Evolutionary conservation across 2,329 filamentous ascomycete genomes (phyloP), one percentile per base, ranked within the genome.

Genomic region (Trichophaea hybrida): DNA sequence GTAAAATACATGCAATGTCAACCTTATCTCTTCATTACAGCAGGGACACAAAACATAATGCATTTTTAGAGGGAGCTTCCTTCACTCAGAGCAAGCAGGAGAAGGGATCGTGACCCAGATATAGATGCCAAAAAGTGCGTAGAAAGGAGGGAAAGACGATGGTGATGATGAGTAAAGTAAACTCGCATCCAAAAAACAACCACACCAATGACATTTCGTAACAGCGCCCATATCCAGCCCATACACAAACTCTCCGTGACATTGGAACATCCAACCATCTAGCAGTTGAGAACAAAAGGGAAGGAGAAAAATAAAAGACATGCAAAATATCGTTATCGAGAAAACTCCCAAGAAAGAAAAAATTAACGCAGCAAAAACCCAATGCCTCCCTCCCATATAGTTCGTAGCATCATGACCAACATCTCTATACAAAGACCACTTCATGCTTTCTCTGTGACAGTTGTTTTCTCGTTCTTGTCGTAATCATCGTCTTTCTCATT

Each of bases 211-310:
- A 43, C 38, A 10, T 43, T 15, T 43, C 38, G 38, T 43, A 15
- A 43, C 10, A 24, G 24, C 24, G 24, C 24, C 24, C 24, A 24
- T 24, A 24, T 24, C 24, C 24, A 24, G 24, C 24, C 24, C 24
- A 24, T 3, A 24, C 24, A 24, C 24, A 24, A 24, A 24, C 24
- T 24, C 24, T 24, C 24, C 24, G 24, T 12, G 40, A 44, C 12
- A 44, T 12, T 44, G 40, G 15, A 12, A 44, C 10, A 50, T 12
- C 17, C 46, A 50, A 34, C 50, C 34, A 34, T 53, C 50, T 53
- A 53, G 50, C 32, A 53, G 50, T 53, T 53, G 50, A 37, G 50
- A 53, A 49, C 7, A 49, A 43, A 49, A 49, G 7, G 44, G 17
- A 17, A 49, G 8, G 10, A 17, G 10, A 49, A 17, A 24, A 49